phyloP scores from a whole-genome alignment of 2,329 filamentous ascomycete genomes.

The Gyromitra esculenta region DNA sequence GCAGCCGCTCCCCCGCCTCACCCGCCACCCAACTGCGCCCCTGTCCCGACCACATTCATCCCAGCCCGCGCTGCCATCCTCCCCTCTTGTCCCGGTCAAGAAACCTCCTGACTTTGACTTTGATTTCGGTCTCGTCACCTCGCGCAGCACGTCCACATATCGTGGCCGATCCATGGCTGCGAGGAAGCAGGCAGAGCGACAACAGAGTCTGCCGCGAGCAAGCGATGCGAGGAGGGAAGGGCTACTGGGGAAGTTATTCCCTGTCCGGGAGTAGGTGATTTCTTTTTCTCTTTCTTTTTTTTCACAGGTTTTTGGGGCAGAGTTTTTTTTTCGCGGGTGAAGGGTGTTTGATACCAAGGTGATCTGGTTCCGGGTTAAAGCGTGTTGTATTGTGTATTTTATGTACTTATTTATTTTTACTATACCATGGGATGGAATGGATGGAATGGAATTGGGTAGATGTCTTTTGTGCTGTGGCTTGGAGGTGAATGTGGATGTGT shows the following conservation, averaged over 20 bases:
- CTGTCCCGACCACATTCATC: neutral
- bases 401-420: no score
- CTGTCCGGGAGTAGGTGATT: neutral
- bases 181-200: slow-evolving; percentile 24
- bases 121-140: neutral
- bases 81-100: neutral
- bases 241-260: neutral
- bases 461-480: neutral
- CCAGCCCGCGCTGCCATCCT: neutral
- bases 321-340: neutral
- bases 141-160: slow-evolving; percentile 22
- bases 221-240: neutral
- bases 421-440: no score
- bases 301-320: neutral
- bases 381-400: no score
- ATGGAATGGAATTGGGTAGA: no score
- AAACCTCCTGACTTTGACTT: slow-evolving; percentile 36
- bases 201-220: slow-evolving; percentile 3
- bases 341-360: neutral
- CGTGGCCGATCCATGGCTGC: slow-evolving; percentile 39
- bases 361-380: neutral
- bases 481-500: neutral
- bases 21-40: slow-evolving; percentile 8
- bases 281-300: neutral
- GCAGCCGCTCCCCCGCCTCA: neutral